Conservation (phyloP, 2,329 filamentous ascomycete genomes). For the Clathrospora elynae region DNA sequence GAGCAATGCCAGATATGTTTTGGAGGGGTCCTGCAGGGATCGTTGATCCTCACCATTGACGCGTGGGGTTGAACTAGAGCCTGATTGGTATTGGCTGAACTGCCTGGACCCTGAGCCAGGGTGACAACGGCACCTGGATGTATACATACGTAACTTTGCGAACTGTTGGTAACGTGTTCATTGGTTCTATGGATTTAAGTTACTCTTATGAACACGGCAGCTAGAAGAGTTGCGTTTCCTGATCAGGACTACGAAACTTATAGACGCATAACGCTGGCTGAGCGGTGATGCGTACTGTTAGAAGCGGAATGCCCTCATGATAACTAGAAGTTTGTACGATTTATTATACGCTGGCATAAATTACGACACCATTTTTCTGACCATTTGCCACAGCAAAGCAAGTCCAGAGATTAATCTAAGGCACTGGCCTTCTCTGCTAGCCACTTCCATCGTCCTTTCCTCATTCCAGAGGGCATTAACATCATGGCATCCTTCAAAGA, state of each 20-base stretch:
- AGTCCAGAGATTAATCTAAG: conserved; percentile 2
- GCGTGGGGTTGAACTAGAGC: conserved; percentile 28
- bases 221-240: too few species aligned
- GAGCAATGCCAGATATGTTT: conserved; percentile 20
- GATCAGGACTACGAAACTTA: too few species aligned
- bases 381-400: too few species aligned
- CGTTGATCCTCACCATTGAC: conserved; percentile 28
- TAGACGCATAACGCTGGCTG: too few species aligned
- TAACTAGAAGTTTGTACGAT: too few species aligned
- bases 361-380: too few species aligned
- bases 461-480: conserved; percentile 28
- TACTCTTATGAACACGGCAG: too few species aligned
- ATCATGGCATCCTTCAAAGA: conserved; percentile 29
- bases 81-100: conserved; percentile 11
- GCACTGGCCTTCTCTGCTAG: conserved; percentile 32
- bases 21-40: conserved; percentile 31
- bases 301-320: too few species aligned
- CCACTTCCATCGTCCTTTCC: conserved; percentile 32
- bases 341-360: too few species aligned
- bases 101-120: conserved; percentile 11
- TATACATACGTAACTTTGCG: conserved; percentile 3
- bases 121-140: conserved; percentile 15
- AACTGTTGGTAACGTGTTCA: too few species aligned
- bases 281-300: too few species aligned
- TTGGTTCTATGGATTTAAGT: too few species aligned